Conservation (phyloP, 768 basidiomycete species). For the Termitomyces eurrhizus region DNA sequence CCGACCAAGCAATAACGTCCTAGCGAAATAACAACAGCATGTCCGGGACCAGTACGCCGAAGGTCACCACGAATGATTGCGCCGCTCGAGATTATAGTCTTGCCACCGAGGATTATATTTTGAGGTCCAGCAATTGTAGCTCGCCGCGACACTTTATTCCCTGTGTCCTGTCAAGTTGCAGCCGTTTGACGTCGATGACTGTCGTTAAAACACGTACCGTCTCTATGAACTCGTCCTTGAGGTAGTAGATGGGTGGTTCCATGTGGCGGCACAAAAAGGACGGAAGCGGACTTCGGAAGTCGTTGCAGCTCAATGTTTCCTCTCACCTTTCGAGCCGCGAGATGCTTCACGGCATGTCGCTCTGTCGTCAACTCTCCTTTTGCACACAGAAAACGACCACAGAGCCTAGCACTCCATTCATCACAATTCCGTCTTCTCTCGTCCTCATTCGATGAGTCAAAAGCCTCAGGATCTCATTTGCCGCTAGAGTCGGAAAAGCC, state of each 20-base stretch:
- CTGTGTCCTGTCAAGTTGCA: constrained; percentile 65
- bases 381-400: not conserved
- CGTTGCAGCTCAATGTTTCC: constrained; percentile 10
- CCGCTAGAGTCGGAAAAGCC: constrained; percentile 21
- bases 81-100: constrained; percentile 89
- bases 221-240: constrained; percentile 83
- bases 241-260: constrained; percentile 77
- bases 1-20: constrained; percentile 92
- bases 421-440: constrained; percentile 10
- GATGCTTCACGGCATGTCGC: constrained; percentile 8
- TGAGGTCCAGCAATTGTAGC: constrained; percentile 91
- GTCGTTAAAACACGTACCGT: constrained; percentile 46
- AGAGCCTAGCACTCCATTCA: not conserved
- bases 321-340: constrained; percentile 7
- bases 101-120: constrained; percentile 96
- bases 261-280: constrained; percentile 30
- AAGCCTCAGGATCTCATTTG: not conserved
- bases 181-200: not conserved
- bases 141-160: constrained; percentile 92
- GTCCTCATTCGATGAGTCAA: constrained; percentile 10
- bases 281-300: constrained; percentile 5
- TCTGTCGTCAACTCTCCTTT: not conserved
- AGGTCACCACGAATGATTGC: constrained; percentile 95
- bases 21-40: constrained; percentile 90
- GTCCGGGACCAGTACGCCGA: constrained; percentile 82